Evolutionary conservation across 148 eudicot species (phyloP).

Genomic region (Euryodendron excelsum): DNA sequence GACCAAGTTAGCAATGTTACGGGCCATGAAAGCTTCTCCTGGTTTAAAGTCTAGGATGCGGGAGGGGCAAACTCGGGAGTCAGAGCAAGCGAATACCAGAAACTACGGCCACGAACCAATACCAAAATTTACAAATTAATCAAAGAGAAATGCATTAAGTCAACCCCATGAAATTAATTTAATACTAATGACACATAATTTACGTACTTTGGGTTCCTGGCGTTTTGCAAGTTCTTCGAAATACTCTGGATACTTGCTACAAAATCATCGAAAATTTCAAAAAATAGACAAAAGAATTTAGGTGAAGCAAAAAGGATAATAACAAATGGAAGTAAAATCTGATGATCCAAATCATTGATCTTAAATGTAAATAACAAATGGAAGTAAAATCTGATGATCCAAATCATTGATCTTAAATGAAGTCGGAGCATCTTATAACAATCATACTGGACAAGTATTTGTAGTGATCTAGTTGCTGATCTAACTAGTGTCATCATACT

Average conservation of each 20-base stretch:
- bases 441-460: too few species aligned
- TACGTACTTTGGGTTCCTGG: slow-evolving; percentile 16
- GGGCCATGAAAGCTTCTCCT: slow-evolving; percentile 38
- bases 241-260: slow-evolving; percentile 7
- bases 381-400: too few species aligned
- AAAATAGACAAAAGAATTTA: too few species aligned
- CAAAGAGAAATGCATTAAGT: neutral
- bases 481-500: neutral
- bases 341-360: too few species aligned
- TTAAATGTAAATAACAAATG: neutral
- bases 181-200: neutral
- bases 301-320: neutral
- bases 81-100: slow-evolving; percentile 43
- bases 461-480: neutral
- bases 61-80: slow-evolving; percentile 43
- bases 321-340: neutral
- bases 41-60: slow-evolving; percentile 27
- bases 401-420: too few species aligned
- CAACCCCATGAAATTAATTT: neutral
- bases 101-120: slow-evolving; percentile 20
- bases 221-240: neutral
- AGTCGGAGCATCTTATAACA: too few species aligned
- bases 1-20: slow-evolving; percentile 39
- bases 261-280: neutral
- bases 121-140: neutral